Conservation (phyloP, 306 rosid genomes). For the Clitoria ternatea region DNA sequence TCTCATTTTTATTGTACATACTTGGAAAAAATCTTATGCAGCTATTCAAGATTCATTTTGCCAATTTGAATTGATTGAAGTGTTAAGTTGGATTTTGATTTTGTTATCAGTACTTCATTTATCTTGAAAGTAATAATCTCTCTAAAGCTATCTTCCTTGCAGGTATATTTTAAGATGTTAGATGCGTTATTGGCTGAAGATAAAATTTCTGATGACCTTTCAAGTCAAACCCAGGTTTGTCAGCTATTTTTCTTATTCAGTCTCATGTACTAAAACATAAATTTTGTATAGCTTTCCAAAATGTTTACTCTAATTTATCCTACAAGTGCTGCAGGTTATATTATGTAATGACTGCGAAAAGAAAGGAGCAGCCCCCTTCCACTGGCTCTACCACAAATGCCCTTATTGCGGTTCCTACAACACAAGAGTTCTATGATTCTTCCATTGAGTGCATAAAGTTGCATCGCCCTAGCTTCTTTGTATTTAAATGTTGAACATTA, state of each 20-base stretch:
- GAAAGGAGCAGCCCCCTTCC: constrained; percentile 76
- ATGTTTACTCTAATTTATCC: constrained; percentile 17
- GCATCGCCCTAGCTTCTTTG: constrained; percentile 34
- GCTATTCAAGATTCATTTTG: constrained; percentile 13
- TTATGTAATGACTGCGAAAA: constrained; percentile 91
- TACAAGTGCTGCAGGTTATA: constrained; percentile 58
- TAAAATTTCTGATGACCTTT: constrained; percentile 56
- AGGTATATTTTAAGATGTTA: constrained; percentile 79
- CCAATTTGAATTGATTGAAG: constrained; percentile 15
- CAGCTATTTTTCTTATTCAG: neutral
- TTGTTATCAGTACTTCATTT: constrained; percentile 14
- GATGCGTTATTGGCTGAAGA: constrained; percentile 82
- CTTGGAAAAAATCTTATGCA: neutral
- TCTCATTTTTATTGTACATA: constrained; percentile 5
- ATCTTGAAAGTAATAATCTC: constrained; percentile 3
- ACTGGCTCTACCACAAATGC: constrained; percentile 90
- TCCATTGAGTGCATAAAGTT: constrained; percentile 21
- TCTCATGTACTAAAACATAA: neutral
- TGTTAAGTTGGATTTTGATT: constrained; percentile 9
- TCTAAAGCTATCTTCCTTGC: constrained; percentile 28
- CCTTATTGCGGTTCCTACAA: constrained; percentile 78
- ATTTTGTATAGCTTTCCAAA: neutral
- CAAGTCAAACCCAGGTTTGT: constrained; percentile 68
- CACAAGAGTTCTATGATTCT: constrained; percentile 63
- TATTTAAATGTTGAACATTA: constrained; percentile 27